Conservation (phyloP, 2,329 filamentous ascomycete species). For the Pezicula carpinea region DNA sequence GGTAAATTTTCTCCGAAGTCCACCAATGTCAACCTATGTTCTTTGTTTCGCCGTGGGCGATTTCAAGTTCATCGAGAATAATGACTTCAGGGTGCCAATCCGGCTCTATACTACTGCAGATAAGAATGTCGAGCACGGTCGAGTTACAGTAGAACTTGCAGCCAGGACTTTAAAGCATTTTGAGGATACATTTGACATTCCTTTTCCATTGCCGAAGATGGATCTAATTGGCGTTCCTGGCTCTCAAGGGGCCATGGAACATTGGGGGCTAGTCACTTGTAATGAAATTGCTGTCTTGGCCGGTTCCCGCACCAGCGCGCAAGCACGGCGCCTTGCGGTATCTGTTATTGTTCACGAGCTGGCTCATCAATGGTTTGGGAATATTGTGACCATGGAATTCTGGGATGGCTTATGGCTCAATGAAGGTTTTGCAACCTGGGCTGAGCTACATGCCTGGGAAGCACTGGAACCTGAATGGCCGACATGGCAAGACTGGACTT, state of each 20-base stretch:
- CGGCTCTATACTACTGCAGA: slow-evolving; percentile 57
- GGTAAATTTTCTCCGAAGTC: slow-evolving; percentile 64
- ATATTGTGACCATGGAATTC: slow-evolving; percentile 71
- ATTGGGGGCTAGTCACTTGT: slow-evolving; percentile 70
- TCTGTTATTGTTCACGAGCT: slow-evolving; percentile 64
- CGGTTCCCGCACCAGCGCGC: slow-evolving; percentile 51
- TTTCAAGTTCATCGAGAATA: slow-evolving; percentile 63
- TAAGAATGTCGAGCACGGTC: slow-evolving; percentile 9
- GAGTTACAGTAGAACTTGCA: slow-evolving; percentile 48
- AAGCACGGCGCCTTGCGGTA: background rate
- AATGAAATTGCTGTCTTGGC: slow-evolving; percentile 61
- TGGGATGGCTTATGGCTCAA: slow-evolving; percentile 73
- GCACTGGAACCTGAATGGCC: slow-evolving; percentile 11
- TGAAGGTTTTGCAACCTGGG: slow-evolving; percentile 69
- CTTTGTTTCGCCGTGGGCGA: slow-evolving; percentile 67
- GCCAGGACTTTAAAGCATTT: slow-evolving; percentile 64
- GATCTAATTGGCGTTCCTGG: slow-evolving; percentile 71
- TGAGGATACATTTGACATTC: slow-evolving; percentile 63
- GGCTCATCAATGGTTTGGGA: slow-evolving; percentile 73
- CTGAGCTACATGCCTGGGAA: slow-evolving; percentile 8
- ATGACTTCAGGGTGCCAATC: slow-evolving; percentile 63
- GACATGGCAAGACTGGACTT: slow-evolving; percentile 12
- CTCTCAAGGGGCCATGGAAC: slow-evolving; percentile 68
- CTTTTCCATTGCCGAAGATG: slow-evolving; percentile 69
- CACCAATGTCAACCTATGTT: slow-evolving; percentile 68